Percentiles rank a stretch among this genome's conserved stretches.
Conservation (phyloP, 345 rosid genomes). For the Lepidium sativum region DNA sequence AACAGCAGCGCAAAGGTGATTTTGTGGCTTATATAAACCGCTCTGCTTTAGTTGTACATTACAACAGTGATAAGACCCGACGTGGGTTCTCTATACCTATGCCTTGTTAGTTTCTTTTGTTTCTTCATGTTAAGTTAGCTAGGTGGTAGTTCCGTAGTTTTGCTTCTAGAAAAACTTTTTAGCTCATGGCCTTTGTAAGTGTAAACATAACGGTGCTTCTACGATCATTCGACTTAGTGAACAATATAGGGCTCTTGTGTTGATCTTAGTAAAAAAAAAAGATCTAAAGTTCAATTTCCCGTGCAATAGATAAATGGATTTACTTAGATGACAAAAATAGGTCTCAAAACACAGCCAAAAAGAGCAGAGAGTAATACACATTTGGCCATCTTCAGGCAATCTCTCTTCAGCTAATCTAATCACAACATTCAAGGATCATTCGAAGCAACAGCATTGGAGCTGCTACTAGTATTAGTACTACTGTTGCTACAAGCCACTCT, state of each 20-base stretch:
- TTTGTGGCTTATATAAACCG: not conserved
- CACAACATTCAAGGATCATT: conserved; percentile 35
- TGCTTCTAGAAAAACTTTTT: not conserved
- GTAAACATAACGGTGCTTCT: not conserved
- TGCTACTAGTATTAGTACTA: conserved; percentile 28
- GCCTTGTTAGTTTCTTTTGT: conserved; percentile 29
- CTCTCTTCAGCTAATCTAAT: conserved; percentile 12
- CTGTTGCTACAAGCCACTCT: conserved; percentile 40
- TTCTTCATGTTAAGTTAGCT: conserved; percentile 51
- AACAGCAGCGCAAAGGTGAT: not conserved
- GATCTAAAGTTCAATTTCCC: not conserved
- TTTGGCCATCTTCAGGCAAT: conserved; percentile 19
- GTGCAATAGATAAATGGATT: not conserved
- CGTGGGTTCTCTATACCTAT: not conserved
- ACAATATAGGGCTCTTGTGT: not conserved
- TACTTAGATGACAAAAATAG: not conserved
- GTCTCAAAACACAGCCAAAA: not conserved
- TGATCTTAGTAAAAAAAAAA: not conserved
- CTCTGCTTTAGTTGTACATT: not conserved
- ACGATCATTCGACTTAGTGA: not conserved
- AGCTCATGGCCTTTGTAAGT: not conserved
- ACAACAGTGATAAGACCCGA: not conserved
- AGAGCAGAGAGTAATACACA: conserved; percentile 15
- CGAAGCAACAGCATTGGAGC: conserved; percentile 37
- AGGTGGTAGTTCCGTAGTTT: not conserved